Percentiles rank a stretch among this genome's conserved stretches.
Conservation (phyloP, 2,329 filamentous ascomycete genomes). For the Cercospora brassicicola region DNA sequence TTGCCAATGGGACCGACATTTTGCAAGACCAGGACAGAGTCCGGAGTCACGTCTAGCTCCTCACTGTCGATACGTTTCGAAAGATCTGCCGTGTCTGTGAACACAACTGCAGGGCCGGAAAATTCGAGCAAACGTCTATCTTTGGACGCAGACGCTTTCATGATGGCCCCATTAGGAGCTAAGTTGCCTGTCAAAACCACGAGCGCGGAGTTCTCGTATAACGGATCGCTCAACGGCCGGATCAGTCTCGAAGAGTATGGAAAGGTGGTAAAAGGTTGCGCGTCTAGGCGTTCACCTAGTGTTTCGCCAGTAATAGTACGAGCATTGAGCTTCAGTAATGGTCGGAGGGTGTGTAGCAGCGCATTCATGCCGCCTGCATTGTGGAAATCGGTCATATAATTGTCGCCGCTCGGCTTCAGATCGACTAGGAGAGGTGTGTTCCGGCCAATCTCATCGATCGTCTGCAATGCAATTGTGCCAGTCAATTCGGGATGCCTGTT, state of each 20-base stretch:
- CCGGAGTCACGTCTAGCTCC: slow-evolving; percentile 45
- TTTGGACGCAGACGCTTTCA: slow-evolving; percentile 55
- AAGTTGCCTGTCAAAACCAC: slow-evolving; percentile 51
- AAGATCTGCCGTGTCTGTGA: slow-evolving; percentile 51
- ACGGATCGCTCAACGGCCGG: slow-evolving; percentile 46
- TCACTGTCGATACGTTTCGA: slow-evolving; percentile 50
- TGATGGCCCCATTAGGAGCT: slow-evolving; percentile 51
- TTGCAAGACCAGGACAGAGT: slow-evolving; percentile 52
- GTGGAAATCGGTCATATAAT: slow-evolving; percentile 57
- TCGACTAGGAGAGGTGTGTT: slow-evolving; percentile 52
- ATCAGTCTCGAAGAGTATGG: slow-evolving; percentile 47
- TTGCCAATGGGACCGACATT: slow-evolving; percentile 53
- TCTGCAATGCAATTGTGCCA: slow-evolving; percentile 48
- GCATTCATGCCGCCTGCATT: slow-evolving; percentile 55
- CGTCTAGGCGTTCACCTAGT: slow-evolving; percentile 49
- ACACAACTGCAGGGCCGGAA: slow-evolving; percentile 50
- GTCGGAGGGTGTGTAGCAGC: slow-evolving; percentile 49
- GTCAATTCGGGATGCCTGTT: slow-evolving; percentile 53
- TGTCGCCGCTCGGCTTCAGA: slow-evolving; percentile 55
- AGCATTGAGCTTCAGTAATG: slow-evolving; percentile 50
- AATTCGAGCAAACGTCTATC: slow-evolving; percentile 48
- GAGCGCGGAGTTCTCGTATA: slow-evolving; percentile 49
- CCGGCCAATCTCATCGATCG: slow-evolving; percentile 51
- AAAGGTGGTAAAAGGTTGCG: slow-evolving; percentile 46
- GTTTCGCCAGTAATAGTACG: slow-evolving; percentile 51